Evolutionary conservation across 768 basidiomycete species (phyloP).

Genomic region (Lactarius akahatsu): DNA sequence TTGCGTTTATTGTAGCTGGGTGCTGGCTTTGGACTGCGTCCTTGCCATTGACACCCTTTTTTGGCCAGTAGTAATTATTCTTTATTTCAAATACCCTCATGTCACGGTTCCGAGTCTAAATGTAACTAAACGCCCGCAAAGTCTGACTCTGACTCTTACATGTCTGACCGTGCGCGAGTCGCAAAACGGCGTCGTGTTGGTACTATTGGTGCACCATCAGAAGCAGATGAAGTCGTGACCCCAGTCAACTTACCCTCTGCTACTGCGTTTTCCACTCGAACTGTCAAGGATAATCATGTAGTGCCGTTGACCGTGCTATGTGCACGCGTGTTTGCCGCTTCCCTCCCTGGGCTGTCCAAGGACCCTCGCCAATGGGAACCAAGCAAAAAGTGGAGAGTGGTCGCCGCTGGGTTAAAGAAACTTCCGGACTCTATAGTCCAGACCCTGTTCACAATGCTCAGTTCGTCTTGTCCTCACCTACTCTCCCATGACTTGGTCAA

Average conservation of each 20-base stretch:
- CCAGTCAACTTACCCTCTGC: slow-evolving; percentile 48
- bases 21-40: slow-evolving; percentile 20
- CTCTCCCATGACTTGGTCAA: slow-evolving; percentile 56
- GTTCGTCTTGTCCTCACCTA: slow-evolving; percentile 48
- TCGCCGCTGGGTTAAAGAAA: slow-evolving; percentile 42
- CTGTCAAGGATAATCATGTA: slow-evolving; percentile 36
- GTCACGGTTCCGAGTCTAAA: background rate
- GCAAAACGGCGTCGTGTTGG: slow-evolving; percentile 36
- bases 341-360: slow-evolving; percentile 43
- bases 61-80: background rate
- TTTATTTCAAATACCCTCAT: background rate
- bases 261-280: slow-evolving; percentile 45
- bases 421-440: slow-evolving; percentile 55
- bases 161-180: slow-evolving; percentile 22
- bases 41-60: slow-evolving; percentile 2
- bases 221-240: slow-evolving; percentile 43
- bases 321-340: slow-evolving; percentile 50
- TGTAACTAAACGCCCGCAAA: too few relatives aligned
- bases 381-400: slow-evolving; percentile 23
- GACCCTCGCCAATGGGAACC: slow-evolving; percentile 42
- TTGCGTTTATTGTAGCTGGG: slow-evolving; percentile 33
- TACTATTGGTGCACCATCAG: slow-evolving; percentile 49
- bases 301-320: slow-evolving; percentile 52
- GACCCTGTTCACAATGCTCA: slow-evolving; percentile 52
- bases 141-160: background rate